A percentile compares a stretch with the other conserved stretches of the same genome.
These are phyloP conservation scores for Leonotis leonurus DNA, from an alignment of 257 asterid species.

Conservation along the genomic window DNA sequence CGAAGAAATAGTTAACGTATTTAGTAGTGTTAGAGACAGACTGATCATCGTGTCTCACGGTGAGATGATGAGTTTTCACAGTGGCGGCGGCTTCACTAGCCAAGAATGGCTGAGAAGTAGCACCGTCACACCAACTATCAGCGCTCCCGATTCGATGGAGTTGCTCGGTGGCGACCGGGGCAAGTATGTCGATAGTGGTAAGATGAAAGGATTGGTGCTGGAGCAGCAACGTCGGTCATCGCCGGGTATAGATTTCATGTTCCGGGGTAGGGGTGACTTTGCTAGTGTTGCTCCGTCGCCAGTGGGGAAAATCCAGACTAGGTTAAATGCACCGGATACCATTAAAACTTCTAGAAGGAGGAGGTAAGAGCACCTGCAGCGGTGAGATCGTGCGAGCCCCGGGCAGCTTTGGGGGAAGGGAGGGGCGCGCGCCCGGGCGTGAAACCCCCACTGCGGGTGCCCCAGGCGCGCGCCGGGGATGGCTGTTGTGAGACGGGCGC, in stretches of 20 bases:
- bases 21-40: slow-evolving; percentile 35
- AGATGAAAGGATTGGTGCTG: slow-evolving; percentile 1
- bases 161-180: slow-evolving; percentile 13
- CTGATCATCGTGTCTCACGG: slow-evolving; percentile 13
- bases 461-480: too few species aligned
- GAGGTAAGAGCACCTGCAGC: slow-evolving; percentile 72
- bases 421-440: too few species aligned
- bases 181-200: not conserved
- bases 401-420: too few species aligned
- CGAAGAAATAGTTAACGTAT: slow-evolving; percentile 48
- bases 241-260: slow-evolving; percentile 18
- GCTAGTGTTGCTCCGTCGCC: not conserved
- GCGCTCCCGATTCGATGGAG: slow-evolving; percentile 23
- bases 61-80: slow-evolving; percentile 7
- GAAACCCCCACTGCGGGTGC: too few species aligned
- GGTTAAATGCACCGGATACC: slow-evolving; percentile 28
- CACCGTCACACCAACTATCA: not conserved
- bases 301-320: not conserved
- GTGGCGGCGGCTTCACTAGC: slow-evolving; percentile 15
- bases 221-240: not conserved
- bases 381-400: too few species aligned
- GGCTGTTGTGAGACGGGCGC: too few species aligned
- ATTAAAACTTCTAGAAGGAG: slow-evolving; percentile 31
- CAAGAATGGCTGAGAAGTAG: slow-evolving; percentile 42
- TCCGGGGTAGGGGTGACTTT: slow-evolving; percentile 8